A percentile compares a stretch with the other conserved stretches of the same genome.
phyloP scores from a whole-genome alignment of 164 flowering plant genomes.

The Aristolochia contorta region DNA sequence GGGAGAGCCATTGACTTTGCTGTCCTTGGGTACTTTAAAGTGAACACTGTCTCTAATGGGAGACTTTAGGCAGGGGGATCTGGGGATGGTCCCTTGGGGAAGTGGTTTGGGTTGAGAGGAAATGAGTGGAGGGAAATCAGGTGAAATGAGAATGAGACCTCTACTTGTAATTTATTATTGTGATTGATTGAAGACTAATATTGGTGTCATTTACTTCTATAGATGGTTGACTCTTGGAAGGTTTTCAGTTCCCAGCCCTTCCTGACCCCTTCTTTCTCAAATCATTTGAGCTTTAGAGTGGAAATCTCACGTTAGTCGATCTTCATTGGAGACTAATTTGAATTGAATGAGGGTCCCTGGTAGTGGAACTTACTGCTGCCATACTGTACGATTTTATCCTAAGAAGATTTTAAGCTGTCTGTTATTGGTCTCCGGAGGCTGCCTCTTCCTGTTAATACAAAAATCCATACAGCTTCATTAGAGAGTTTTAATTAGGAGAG shows the following conservation, averaged over 20 bases:
- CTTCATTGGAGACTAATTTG: background rate
- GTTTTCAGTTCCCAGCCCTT: background rate
- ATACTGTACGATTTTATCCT: too few relatives aligned
- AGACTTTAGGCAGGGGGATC: background rate
- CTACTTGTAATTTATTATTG: background rate
- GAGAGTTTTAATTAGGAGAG: too few relatives aligned
- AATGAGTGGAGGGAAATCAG: background rate
- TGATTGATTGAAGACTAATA: background rate
- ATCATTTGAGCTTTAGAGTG: background rate
- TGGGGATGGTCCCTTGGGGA: background rate
- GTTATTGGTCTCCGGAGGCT: too few relatives aligned
- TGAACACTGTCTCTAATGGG: background rate
- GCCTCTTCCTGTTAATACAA: too few relatives aligned
- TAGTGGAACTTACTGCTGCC: too few relatives aligned
- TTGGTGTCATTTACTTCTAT: too few relatives aligned
- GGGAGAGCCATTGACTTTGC: slow-evolving; percentile 1
- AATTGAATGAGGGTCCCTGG: too few relatives aligned
- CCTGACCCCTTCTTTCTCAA: background rate
- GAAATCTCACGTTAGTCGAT: background rate
- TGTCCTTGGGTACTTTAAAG: too few relatives aligned
- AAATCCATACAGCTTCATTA: too few relatives aligned
- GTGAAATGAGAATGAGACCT: background rate
- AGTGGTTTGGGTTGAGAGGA: background rate
- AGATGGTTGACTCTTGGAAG: background rate
- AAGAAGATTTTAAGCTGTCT: too few relatives aligned